Evolutionary conservation across 192 early-diverging fungal genomes (phyloP).

Genomic region (Chytriomyces confervae): DNA sequence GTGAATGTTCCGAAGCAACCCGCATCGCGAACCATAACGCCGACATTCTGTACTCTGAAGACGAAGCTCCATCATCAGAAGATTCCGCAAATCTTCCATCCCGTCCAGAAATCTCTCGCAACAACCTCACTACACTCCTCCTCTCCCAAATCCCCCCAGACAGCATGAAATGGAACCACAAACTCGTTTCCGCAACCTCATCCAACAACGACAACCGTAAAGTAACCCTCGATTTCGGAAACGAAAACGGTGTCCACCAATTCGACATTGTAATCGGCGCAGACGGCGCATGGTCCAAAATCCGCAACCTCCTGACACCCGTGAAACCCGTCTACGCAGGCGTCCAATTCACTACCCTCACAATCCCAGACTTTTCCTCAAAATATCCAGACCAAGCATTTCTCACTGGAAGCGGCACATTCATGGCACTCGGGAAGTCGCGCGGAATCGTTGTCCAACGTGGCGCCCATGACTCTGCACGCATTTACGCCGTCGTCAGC

Average conservation of each 20-base stretch:
- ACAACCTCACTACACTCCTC: conserved; percentile 47
- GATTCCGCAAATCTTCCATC: too few relatives aligned
- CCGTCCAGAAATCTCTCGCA: conserved; percentile 58
- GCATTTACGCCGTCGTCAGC: not conserved
- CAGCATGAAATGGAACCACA: not conserved
- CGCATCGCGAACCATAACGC: conserved; percentile 44
- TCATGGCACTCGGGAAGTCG: conserved; percentile 42
- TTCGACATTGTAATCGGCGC: conserved; percentile 56
- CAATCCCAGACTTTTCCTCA: conserved; percentile 40
- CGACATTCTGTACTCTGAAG: conserved; percentile 35
- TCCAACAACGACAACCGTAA: not conserved
- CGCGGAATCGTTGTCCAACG: conserved; percentile 47
- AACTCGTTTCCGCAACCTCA: not conserved
- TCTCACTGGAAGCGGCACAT: conserved; percentile 46
- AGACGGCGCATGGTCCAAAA: conserved; percentile 62
- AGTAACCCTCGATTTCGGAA: conserved; percentile 1
- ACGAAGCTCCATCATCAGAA: not conserved
- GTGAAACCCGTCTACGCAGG: conserved; percentile 54
- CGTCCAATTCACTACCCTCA: conserved; percentile 44
- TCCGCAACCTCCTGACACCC: conserved; percentile 43
- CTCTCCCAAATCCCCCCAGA: conserved; percentile 4
- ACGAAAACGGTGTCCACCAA: not conserved
- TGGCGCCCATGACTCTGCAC: not conserved
- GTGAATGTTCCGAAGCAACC: conserved; percentile 47
- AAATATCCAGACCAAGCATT: conserved; percentile 25